Conservation (phyloP, 306 rosid species). For the Cucurbita ficifolia region DNA sequence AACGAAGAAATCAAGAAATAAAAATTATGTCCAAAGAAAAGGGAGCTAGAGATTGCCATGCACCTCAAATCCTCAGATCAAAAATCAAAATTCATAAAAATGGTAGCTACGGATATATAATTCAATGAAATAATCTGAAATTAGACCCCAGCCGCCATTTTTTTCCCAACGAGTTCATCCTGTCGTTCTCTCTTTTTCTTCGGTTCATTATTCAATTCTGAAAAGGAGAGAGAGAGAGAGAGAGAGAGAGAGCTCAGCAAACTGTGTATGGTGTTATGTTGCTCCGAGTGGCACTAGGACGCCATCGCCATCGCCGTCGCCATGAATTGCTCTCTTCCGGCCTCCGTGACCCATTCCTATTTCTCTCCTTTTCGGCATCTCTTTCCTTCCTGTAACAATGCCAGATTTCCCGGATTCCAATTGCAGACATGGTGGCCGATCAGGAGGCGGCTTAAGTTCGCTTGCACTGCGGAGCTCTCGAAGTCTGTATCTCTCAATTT, state of each 20-base stretch:
- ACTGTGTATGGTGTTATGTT: constrained; percentile 38
- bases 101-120: not conserved
- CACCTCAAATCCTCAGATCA: not conserved
- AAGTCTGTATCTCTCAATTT: constrained; percentile 26
- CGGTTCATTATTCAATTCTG: not conserved
- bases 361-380: constrained; percentile 24
- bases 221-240: not conserved
- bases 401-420: constrained; percentile 20
- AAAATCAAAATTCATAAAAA: not conserved
- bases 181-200: constrained; percentile 6
- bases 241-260: not conserved
- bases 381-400: constrained; percentile 16
- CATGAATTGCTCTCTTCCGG: constrained; percentile 25
- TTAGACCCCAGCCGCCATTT: constrained; percentile 8
- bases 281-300: constrained; percentile 43
- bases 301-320: constrained; percentile 29
- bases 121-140: not conserved
- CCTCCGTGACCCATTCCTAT: constrained; percentile 9
- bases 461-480: constrained; percentile 52
- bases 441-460: constrained; percentile 40
- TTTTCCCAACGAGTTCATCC: constrained; percentile 12
- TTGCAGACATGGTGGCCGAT: constrained; percentile 26
- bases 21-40: not conserved
- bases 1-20: not conserved
- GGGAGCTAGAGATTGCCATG: not conserved